Percentiles rank a stretch among this genome's conserved stretches.
phyloP scores from a whole-genome alignment of 148 eudicot genomes.

The Fagopyrum homotropicum region DNA sequence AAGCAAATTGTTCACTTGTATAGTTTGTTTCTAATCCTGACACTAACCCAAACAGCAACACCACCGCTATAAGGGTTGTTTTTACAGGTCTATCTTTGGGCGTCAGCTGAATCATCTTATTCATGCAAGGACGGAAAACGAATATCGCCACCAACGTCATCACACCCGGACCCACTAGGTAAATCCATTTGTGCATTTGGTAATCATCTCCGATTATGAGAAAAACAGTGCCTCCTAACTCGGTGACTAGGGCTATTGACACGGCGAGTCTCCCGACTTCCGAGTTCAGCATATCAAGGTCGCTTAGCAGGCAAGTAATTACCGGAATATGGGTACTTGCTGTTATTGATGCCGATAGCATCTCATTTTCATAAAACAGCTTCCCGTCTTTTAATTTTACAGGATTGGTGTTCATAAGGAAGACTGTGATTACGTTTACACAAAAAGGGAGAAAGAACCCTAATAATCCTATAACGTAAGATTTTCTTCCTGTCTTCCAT shows the following conservation, averaged over 20 bases:
- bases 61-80: slow-evolving; percentile 3
- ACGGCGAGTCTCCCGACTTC: slow-evolving; percentile 31
- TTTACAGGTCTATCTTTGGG: slow-evolving; percentile 37
- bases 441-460: slow-evolving; percentile 12
- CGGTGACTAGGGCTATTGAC: slow-evolving; percentile 13
- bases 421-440: neutral
- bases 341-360: neutral
- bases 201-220: neutral
- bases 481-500: slow-evolving; percentile 11
- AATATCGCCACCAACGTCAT: slow-evolving; percentile 9
- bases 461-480: slow-evolving; percentile 16
- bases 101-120: slow-evolving; percentile 23
- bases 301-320: slow-evolving; percentile 20
- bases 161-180: neutral
- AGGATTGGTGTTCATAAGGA: neutral
- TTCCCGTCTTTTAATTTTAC: neutral
- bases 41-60: slow-evolving; percentile 18
- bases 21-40: slow-evolving; percentile 16
- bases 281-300: slow-evolving; percentile 30
- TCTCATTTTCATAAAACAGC: neutral
- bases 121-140: slow-evolving; percentile 24
- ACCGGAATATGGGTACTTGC: slow-evolving; percentile 18
- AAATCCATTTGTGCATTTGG: neutral
- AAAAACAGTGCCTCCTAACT: slow-evolving; percentile 8
- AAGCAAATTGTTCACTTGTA: slow-evolving; percentile 10